phyloP scores from a whole-genome alignment of 768 basidiomycete genomes.

The Phanerochaete sordida region DNA sequence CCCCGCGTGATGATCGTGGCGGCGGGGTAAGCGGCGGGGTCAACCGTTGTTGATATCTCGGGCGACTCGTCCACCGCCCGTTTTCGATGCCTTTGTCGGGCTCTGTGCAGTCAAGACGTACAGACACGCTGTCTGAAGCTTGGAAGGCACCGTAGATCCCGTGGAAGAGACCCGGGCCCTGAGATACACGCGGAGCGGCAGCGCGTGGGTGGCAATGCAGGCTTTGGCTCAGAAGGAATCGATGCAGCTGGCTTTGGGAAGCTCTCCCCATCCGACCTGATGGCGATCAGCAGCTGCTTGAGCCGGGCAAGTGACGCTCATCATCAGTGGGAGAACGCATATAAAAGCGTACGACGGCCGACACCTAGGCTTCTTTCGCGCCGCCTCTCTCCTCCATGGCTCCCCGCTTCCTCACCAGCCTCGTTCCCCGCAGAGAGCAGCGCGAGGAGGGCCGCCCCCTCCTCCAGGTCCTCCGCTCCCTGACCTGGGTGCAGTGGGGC shows the following conservation, averaged over 20 bases:
- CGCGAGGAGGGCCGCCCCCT: constrained; percentile 35
- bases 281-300: constrained; percentile 9
- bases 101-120: not conserved
- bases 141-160: not conserved
- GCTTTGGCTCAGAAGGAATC: too few species aligned
- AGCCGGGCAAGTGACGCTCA: constrained; percentile 4
- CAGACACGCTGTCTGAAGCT: not conserved
- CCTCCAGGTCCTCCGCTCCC: constrained; percentile 36
- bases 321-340: not conserved
- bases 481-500: constrained; percentile 54
- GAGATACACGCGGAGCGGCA: not conserved
- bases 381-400: constrained; percentile 32
- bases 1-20: constrained; percentile 11
- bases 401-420: constrained; percentile 46
- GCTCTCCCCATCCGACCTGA: not conserved
- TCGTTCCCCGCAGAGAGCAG: constrained; percentile 36
- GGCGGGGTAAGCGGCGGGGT: not conserved
- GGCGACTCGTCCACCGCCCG: not conserved
- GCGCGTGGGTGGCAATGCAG: not conserved
- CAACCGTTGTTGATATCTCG: not conserved
- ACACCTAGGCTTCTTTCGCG: not conserved
- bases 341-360: not conserved
- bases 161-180: not conserved
- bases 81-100: not conserved
- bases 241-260: not conserved